Base-by-base conservation (phyloP, 441 rosid species). In the Populus trichocarpa region DNA sequence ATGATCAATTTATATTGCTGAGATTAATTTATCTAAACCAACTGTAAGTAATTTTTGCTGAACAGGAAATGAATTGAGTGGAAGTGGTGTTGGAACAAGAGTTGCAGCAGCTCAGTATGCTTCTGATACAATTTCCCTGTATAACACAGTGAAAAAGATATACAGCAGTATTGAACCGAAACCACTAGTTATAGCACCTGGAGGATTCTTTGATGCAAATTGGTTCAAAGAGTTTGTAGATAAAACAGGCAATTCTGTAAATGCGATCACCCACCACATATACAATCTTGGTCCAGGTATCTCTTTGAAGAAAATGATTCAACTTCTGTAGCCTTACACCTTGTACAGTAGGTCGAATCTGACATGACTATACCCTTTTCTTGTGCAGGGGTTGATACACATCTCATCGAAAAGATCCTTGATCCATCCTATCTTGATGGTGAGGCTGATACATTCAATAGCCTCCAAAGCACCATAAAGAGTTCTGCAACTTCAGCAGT, bases 281-380 rank as follows among this genome's bases (percentile, higher is more conserved):
- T 94, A 94, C 84, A 87, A 92, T 79, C 95, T 94, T 9, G 98
- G 98, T 28, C 90, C 98, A 81, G 97, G 98, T 94, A 78, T 50
- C 1, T 32, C 73, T 42, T 70, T 40, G 14, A 40, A 33, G 30
- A 69, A 69, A 73, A 65, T 42, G 38, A 78, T 33, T 35, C 33
- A 69, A 40, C 12, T 74, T 73, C 26, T 74, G 65, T 53, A 4
- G 71, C 72, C 36, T 59, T 25, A 32, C 10, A 67, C 36, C 36
- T 25, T 32, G 20, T 70, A n/a, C 12, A 59, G 20, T 25, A 30
- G 16, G 69, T 68, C 72, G 22, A 65, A 67, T 78, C 76, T 85
- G 76, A 33, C 61, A 16, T 28, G 25, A 13, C 10, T 23, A 12
- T 8, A 10, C 0, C 1, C 50, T 73, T 78, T 40, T 75, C 69